These are phyloP conservation scores for Silene latifolia DNA, from an alignment of 148 eudicot species.

Conservation along the genomic window DNA sequence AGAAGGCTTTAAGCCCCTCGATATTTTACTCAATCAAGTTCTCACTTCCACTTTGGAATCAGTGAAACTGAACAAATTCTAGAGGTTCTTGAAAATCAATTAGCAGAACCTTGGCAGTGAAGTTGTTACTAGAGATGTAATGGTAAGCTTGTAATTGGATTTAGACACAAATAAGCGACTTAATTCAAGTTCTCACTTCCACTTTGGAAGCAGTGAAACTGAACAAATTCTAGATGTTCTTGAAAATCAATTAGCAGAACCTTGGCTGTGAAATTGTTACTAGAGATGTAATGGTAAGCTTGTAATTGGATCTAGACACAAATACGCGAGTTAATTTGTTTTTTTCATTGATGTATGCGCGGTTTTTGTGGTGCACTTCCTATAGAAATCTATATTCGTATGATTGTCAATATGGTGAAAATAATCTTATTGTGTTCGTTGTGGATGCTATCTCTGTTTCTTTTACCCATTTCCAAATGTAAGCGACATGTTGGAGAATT, in stretches of 20 bases:
- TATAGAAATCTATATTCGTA: neutral
- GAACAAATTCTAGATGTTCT: no score
- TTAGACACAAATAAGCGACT: neutral
- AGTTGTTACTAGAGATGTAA: neutral
- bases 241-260: neutral
- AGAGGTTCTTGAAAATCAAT: no score
- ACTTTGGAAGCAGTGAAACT: no score
- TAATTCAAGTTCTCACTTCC: no score
- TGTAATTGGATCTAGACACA: neutral
- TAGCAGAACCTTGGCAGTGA: neutral
- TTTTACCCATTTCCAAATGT: neutral
- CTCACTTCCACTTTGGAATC: no score
- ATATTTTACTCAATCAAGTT: no score
- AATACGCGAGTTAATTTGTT: neutral
- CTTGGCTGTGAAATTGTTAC: neutral
- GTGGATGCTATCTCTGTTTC: neutral
- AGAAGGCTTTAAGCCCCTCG: neutral
- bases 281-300: neutral
- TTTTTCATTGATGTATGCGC: neutral
- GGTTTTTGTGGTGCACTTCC: neutral
- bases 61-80: no score
- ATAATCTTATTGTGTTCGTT: neutral
- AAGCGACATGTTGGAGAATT: constrained; percentile 10
- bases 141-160: neutral
- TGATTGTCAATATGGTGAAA: neutral